Evolutionary conservation across 2,329 filamentous ascomycete species (phyloP), one percentile per base, ranked within the genome.

Genomic region (Aphanoascus verrucosus): DNA sequence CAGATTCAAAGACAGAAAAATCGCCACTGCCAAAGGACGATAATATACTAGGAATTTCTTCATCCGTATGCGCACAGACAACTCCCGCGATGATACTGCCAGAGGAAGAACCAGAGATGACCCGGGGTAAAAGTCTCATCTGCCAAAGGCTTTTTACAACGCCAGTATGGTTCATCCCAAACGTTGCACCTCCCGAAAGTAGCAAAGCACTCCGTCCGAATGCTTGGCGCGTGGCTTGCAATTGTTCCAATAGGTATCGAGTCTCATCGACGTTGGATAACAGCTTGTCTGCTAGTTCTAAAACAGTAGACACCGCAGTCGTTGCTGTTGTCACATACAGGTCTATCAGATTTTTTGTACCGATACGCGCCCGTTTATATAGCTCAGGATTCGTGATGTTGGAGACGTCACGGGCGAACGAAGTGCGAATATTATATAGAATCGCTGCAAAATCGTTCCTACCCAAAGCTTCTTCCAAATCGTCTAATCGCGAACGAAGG

Each of bases 111-210:
- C 88, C 88, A 0, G 88, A 94, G 49, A 94, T 87, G 65, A 94
- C 90, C 45, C 88, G 83, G 2, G 89, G 89, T 1, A 95, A 75
- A 11, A 94, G 74, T 6, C 80, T 79, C 2, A 80, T 77, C 63
- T 93, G 82, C 66, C 83, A 89, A 2, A 95, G 75, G 3, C 84
- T 79, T 67, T 94, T 94, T 52, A 94, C 73, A 2, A 95, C 88
- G 1, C 89, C 89, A 52, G 94, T 85, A 65, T 95, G 89, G 56
- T 86, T 86, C 86, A 95, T 94, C 40, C 89, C 89, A 69, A 94
- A 88, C 0, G 89, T 93, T 1, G 85, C 88, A 1, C 89, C 89
- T 6, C 89, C 89, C 3, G 88, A 94, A 8, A 95, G 74, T 8
- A 94, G 74, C 49, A 95, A 72, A 0, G 88, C 89, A 58, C 84